Evolutionary conservation across 306 rosid species (phyloP).

Genomic region (Castanospermum australe): DNA sequence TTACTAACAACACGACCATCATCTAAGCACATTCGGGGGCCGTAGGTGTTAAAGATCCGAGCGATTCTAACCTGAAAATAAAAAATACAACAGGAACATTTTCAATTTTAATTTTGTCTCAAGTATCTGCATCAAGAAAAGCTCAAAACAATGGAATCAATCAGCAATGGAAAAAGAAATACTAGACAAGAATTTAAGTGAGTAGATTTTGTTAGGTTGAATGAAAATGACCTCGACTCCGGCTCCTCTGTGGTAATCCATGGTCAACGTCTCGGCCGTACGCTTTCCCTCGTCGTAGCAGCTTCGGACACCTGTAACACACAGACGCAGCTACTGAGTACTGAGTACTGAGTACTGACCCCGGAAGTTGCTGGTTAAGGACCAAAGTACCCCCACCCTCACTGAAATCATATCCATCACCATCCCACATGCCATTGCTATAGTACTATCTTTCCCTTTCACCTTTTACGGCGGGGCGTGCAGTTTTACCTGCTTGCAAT

Average conservation of each 20-base stretch:
- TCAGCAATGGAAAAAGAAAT: no score
- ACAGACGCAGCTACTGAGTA: no score
- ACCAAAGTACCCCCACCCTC: not conserved
- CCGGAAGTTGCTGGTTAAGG: not conserved
- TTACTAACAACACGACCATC: constrained; percentile 99
- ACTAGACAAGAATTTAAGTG: no score
- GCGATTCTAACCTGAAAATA: constrained; percentile 93
- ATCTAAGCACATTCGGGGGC: constrained; percentile 98
- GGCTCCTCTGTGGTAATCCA: constrained; percentile 98
- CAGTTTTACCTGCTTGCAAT: not conserved
- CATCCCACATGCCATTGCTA: not conserved
- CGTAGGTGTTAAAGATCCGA: constrained; percentile 95
- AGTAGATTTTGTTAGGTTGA: no score
- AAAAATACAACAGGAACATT: not conserved
- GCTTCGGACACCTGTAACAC: constrained; percentile 90
- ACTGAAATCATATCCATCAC: constrained; percentile 14
- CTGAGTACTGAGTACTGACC: no score
- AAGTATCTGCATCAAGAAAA: not conserved
- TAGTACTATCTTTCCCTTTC: no score
- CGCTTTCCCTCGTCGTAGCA: constrained; percentile 99
- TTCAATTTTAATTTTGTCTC: no score
- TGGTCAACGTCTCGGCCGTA: constrained; percentile 96
- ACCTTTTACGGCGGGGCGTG: not conserved
- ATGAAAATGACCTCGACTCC: constrained; percentile 63
- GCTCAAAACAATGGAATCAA: not conserved